Evolutionary conservation across 2,329 filamentous ascomycete genomes (phyloP).

Genomic region (Trichoderma gracile): DNA sequence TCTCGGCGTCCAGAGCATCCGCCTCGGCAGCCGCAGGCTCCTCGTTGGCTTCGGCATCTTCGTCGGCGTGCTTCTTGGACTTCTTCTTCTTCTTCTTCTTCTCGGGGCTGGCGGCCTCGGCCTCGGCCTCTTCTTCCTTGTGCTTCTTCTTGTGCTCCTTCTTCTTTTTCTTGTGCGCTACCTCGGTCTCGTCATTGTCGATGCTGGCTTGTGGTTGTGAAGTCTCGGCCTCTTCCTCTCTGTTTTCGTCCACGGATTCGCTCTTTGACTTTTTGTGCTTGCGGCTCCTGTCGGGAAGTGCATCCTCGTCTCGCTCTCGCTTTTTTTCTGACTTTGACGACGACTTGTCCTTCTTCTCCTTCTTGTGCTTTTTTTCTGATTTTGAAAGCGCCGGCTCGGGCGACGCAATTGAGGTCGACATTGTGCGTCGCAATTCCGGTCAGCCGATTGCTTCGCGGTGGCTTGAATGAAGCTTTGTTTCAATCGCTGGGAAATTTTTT

Average conservation of each 20-base stretch:
- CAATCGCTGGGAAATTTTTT: conserved; percentile 23
- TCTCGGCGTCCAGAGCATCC: conserved; percentile 46
- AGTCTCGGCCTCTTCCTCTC: conserved; percentile 26
- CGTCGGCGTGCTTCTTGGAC: conserved; percentile 38
- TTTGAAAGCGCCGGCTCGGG: conserved; percentile 37
- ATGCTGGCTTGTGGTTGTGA: conserved; percentile 31
- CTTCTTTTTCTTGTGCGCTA: conserved; percentile 40
- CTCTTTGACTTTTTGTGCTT: conserved; percentile 55
- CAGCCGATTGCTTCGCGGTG: not conserved
- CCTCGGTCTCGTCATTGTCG: conserved; percentile 37
- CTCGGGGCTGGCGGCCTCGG: conserved; percentile 28
- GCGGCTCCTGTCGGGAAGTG: conserved; percentile 43
- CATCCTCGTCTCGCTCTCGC: conserved; percentile 48
- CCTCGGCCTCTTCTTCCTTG: conserved; percentile 33
- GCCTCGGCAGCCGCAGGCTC: conserved; percentile 29
- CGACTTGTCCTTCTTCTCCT: conserved; percentile 40
- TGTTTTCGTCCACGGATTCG: conserved; percentile 40
- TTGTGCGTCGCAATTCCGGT: conserved; percentile 15
- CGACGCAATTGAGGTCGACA: conserved; percentile 34
- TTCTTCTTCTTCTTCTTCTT: conserved; percentile 39
- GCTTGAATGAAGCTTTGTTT: conserved; percentile 10
- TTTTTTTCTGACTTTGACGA: conserved; percentile 45
- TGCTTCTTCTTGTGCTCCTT: conserved; percentile 32
- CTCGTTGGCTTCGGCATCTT: conserved; percentile 30
- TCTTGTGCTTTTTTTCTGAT: conserved; percentile 45